Percentiles rank a stretch among this genome's conserved stretches.
phyloP scores from a whole-genome alignment of 2,329 filamentous ascomycete species.

The Penicillium sp. region DNA sequence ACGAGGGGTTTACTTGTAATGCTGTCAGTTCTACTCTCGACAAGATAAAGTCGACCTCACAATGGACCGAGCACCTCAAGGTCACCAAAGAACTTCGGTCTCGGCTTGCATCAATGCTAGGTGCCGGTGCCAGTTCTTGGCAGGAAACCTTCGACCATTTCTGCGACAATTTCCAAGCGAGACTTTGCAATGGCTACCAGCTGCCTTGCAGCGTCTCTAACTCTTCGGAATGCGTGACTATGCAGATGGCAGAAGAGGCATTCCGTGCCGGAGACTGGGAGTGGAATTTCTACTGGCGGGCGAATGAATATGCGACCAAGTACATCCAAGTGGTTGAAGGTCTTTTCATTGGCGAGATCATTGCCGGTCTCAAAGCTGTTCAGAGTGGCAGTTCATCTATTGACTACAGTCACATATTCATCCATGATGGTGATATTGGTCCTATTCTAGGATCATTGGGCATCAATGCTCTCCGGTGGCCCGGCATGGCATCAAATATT shows the following conservation, averaged over 20 bases:
- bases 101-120: conserved; percentile 37
- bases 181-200: conserved; percentile 45
- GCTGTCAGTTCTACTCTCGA: conserved; percentile 28
- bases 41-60: conserved; percentile 31
- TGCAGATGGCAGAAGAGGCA: conserved; percentile 38
- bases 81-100: conserved; percentile 37
- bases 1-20: conserved; percentile 41
- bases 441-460: conserved; percentile 41
- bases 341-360: conserved; percentile 43
- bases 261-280: conserved; percentile 49
- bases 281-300: conserved; percentile 48
- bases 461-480: conserved; percentile 43
- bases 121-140: conserved; percentile 36
- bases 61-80: conserved; percentile 42
- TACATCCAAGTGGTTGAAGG: conserved; percentile 45
- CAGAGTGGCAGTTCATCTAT: conserved; percentile 24
- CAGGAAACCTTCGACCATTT: conserved; percentile 44
- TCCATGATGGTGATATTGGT: conserved; percentile 46
- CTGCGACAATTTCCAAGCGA: conserved; percentile 46
- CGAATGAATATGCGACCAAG: conserved; percentile 36
- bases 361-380: conserved; percentile 37
- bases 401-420: conserved; percentile 41
- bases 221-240: conserved; percentile 35
- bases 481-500: conserved; percentile 45
- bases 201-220: conserved; percentile 39